Evolutionary conservation across 805 yeast genomes (phyloP), one percentile per base, ranked within the genome.

Genomic region (Zygotorulaspora danielsina): DNA sequence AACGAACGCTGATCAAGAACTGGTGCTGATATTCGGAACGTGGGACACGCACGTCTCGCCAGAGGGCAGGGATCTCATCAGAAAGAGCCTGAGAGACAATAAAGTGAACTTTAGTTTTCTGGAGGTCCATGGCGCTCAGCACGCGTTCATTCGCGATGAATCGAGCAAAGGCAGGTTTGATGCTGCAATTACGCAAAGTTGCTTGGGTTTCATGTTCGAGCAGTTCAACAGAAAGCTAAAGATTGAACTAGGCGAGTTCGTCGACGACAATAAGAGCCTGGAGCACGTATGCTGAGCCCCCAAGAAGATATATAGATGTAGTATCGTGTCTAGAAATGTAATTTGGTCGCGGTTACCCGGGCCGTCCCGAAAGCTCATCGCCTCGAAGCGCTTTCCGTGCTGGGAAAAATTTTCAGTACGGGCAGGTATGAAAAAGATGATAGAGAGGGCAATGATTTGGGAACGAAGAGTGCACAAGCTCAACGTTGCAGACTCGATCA

Each of bases 81-180:
- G 94, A 57, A 57, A 69, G 42, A 70, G 72, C 10, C 59, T 84
- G 53, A 69, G 86, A 51, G 72, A 76, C 31, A 69, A 75, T 20
- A 72, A 71, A 15, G 83, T 80, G 36, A 76, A 71, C 42, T 75
- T 81, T 61, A 79, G 87, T 1, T 81, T 84, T 57, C 72, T 80
- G 64, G 94, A 84, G 61, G 67, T 83, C 38, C 75, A 79, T 50
- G 88, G 76, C 48, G 93, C 94, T 10, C 88, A 84, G 59, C 94
- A 84, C 51, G 93, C 94, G 0, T 84, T 83, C 52, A 81, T 84
- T 38, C 70, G 93, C 47, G 94, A 84, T 57, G 93, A 83, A 54
- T 63, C 69, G 44, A 79, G 86, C 48, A 84, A 82, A 64, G 94
- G 85, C n/a, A 69, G 93, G 53, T 84, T 76, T 55, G 93, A 84